Conservation (phyloP, 2,329 filamentous ascomycete genomes). For the Aspergillus persii region DNA sequence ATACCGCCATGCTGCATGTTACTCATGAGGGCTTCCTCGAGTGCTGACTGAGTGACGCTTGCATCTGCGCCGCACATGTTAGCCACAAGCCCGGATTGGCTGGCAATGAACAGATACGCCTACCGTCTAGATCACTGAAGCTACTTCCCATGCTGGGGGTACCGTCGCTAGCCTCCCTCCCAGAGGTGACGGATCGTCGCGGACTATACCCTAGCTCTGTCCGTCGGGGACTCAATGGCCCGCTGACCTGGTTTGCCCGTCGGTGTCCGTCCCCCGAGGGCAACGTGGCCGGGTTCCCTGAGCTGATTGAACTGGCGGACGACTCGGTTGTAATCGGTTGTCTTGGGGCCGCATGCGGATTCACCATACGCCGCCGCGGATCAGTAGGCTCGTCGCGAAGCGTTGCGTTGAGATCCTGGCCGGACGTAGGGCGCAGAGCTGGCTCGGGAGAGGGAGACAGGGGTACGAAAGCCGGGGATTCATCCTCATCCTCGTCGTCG, state of each 20-base stretch:
- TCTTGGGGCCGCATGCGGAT: slow-evolving; percentile 21
- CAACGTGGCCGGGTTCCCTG: slow-evolving; percentile 28
- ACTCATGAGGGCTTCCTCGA: slow-evolving; percentile 63
- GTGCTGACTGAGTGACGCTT: slow-evolving; percentile 62
- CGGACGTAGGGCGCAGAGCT: slow-evolving; percentile 19
- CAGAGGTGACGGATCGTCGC: slow-evolving; percentile 34
- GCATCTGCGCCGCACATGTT: slow-evolving; percentile 45
- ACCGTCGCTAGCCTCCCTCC: slow-evolving; percentile 51
- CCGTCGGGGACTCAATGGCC: slow-evolving; percentile 44
- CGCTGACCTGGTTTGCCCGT: slow-evolving; percentile 9
- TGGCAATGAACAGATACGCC: slow-evolving; percentile 4
- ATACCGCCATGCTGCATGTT: slow-evolving; percentile 58
- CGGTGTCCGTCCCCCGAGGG: slow-evolving; percentile 21
- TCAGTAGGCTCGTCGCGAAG: slow-evolving; percentile 34
- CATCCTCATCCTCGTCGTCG: slow-evolving; percentile 45
- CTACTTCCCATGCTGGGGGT: slow-evolving; percentile 64
- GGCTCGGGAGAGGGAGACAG: slow-evolving; percentile 27
- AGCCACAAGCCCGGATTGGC: background rate
- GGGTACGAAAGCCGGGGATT: slow-evolving; percentile 48
- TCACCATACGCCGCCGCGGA: slow-evolving; percentile 27
- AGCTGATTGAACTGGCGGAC: slow-evolving; percentile 40
- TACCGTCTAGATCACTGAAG: slow-evolving; percentile 64
- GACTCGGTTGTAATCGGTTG: slow-evolving; percentile 26
- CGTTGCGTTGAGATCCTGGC: slow-evolving; percentile 41
- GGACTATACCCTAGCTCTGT: slow-evolving; percentile 51